These are phyloP conservation scores for Acorus calamus DNA, from an alignment of 106 monocot species.

Conservation along the genomic window DNA sequence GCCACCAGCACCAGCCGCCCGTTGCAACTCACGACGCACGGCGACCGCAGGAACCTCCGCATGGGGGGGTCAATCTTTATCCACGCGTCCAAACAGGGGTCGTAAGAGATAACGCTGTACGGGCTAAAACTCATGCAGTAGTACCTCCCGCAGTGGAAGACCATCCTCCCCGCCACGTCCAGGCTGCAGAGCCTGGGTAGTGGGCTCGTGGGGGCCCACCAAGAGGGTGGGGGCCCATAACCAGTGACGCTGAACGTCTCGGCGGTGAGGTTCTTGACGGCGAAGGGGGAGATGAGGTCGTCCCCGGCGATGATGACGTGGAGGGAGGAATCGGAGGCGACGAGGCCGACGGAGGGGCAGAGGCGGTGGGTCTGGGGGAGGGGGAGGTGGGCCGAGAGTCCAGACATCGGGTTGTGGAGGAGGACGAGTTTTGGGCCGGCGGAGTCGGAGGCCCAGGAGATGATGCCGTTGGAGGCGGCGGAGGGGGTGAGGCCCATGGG, in stretches of 20 bases:
- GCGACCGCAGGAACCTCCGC: constrained; percentile 71
- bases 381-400: constrained; percentile 33
- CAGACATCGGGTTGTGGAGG: constrained; percentile 58
- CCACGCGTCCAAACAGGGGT: constrained; percentile 45
- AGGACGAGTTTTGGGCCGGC: constrained; percentile 32
- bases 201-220: constrained; percentile 40
- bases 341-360: constrained; percentile 64
- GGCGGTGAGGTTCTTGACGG: constrained; percentile 85
- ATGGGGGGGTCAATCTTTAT: constrained; percentile 76
- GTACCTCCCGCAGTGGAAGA: constrained; percentile 41
- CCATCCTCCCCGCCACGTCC: constrained; percentile 44
- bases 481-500: constrained; percentile 37
- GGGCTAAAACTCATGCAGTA: constrained; percentile 86
- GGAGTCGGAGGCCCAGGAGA: constrained; percentile 31
- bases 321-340: constrained; percentile 35
- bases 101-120: constrained; percentile 53
- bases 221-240: constrained; percentile 25
- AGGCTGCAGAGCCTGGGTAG: constrained; percentile 67
- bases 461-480: constrained; percentile 37
- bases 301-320: constrained; percentile 66
- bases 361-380: constrained; percentile 30
- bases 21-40: constrained; percentile 34
- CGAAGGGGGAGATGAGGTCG: constrained; percentile 82
- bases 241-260: constrained; percentile 63
- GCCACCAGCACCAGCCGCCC: constrained; percentile 37